Evolutionary conservation across 2,329 filamentous ascomycete genomes (phyloP).

Genomic region (Alternaria gansuensis): DNA sequence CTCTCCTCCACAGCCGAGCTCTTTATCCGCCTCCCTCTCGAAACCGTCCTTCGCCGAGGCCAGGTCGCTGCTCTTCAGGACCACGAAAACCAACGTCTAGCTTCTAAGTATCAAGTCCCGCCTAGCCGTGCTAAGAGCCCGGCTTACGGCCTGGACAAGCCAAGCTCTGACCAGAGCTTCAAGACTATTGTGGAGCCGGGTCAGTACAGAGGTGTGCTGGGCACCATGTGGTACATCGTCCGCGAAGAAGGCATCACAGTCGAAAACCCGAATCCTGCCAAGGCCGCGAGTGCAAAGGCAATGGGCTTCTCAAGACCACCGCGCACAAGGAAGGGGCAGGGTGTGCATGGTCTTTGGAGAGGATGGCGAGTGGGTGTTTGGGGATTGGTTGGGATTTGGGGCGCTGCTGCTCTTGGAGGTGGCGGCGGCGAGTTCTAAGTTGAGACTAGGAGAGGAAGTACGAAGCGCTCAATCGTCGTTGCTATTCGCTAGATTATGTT

Average conservation of each 20-base stretch:
- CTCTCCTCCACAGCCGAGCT: constrained; percentile 80
- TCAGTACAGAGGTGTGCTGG: constrained; percentile 83
- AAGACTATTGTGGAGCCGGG: constrained; percentile 83
- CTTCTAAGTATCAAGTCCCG: constrained; percentile 36
- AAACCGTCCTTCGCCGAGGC: constrained; percentile 88
- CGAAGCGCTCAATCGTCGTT: background rate
- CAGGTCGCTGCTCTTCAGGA: constrained; percentile 73
- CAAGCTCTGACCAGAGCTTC: constrained; percentile 46
- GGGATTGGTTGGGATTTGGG: constrained; percentile 78
- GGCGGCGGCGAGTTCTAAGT: constrained; percentile 50
- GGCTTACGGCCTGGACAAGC: constrained; percentile 32
- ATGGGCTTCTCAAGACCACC: constrained; percentile 47
- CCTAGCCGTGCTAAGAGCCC: constrained; percentile 29
- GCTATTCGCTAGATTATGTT: background rate
- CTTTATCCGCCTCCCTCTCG: constrained; percentile 85
- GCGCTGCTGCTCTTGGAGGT: constrained; percentile 66
- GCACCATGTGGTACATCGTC: constrained; percentile 88
- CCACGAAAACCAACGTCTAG: constrained; percentile 44
- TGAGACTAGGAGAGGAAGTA: background rate
- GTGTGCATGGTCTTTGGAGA: constrained; percentile 72
- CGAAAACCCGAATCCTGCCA: constrained; percentile 35
- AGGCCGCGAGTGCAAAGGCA: constrained; percentile 37
- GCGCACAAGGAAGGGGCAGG: constrained; percentile 69
- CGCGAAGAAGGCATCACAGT: constrained; percentile 76
- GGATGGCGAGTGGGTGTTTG: constrained; percentile 83